These are phyloP conservation scores for Suhomyces bolitotheri DNA, from an alignment of 1,139 yeast genomes.

Conservation along the genomic window DNA sequence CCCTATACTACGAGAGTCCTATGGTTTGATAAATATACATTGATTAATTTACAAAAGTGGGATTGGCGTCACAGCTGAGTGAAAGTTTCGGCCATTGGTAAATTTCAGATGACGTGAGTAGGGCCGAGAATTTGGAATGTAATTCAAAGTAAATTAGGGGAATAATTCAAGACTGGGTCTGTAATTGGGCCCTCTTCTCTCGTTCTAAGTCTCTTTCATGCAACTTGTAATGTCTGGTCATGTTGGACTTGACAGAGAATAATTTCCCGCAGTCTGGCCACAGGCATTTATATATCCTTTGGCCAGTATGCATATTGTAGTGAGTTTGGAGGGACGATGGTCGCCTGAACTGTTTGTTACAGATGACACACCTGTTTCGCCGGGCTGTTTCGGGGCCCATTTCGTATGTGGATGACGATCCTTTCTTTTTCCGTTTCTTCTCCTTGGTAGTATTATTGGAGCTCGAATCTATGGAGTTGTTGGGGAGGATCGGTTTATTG, in stretches of 20 bases:
- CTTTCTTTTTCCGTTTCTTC: conserved; percentile 17
- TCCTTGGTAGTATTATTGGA: too few relatives aligned
- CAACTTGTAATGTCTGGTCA: conserved; percentile 73
- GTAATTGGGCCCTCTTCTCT: conserved; percentile 5
- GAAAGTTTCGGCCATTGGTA: too few relatives aligned
- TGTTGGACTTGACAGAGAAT: conserved; percentile 79
- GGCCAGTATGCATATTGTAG: conserved; percentile 83
- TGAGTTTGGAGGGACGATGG: conserved; percentile 83
- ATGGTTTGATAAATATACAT: too few relatives aligned
- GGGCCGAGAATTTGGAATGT: not conserved
- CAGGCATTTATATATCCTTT: conserved; percentile 72
- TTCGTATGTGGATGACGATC: conserved; percentile 23
- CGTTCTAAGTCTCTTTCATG: conserved; percentile 46
- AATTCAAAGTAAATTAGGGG: not conserved
- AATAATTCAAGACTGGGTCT: too few relatives aligned
- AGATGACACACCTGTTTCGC: conserved; percentile 57
- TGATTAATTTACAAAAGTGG: too few relatives aligned
- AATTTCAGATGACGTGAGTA: not conserved
- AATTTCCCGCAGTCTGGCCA: conserved; percentile 65
- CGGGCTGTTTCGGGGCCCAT: conserved; percentile 38
- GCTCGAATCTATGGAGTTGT: too few relatives aligned
- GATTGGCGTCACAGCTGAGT: too few relatives aligned
- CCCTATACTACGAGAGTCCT: too few relatives aligned
- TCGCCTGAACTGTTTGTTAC: conserved; percentile 75
- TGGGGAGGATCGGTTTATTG: too few relatives aligned